Evolutionary conservation across 805 yeast species (phyloP).

Genomic region (Metschnikowia corniflorae): DNA sequence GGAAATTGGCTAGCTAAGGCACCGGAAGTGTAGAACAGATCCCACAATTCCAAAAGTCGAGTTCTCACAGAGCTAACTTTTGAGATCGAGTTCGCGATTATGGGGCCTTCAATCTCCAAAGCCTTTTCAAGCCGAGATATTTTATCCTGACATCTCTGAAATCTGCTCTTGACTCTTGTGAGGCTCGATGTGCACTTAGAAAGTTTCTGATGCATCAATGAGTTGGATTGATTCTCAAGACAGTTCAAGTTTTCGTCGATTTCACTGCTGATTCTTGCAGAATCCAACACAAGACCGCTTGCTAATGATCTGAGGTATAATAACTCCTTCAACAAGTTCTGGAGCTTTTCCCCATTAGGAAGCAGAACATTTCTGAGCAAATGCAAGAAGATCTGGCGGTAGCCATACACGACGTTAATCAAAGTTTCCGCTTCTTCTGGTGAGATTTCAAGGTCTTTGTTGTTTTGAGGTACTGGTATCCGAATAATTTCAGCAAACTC

Average conservation of each 20-base stretch:
- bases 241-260: background rate
- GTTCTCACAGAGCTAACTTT: background rate
- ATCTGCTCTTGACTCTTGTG: background rate
- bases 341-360: constrained; percentile 6
- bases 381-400: constrained; percentile 4
- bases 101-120: background rate
- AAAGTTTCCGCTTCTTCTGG: constrained; percentile 1
- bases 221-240: background rate
- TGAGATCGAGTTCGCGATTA: background rate
- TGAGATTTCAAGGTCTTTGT: too few species aligned
- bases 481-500: too few species aligned
- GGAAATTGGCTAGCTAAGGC: background rate
- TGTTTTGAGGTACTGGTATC: too few species aligned
- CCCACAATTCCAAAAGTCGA: constrained; percentile 2
- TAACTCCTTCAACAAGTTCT: constrained; percentile 2
- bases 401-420: constrained; percentile 1
- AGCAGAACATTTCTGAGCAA: constrained; percentile 1
- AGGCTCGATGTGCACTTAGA: background rate
- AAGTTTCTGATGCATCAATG: constrained; percentile 1
- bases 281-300: background rate
- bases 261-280: background rate
- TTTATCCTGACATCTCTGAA: background rate
- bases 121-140: constrained; percentile 1
- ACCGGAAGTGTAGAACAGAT: constrained; percentile 2
- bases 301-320: background rate